phyloP scores from a whole-genome alignment of 140 eudicot species.

The Flaveria floridana region DNA sequence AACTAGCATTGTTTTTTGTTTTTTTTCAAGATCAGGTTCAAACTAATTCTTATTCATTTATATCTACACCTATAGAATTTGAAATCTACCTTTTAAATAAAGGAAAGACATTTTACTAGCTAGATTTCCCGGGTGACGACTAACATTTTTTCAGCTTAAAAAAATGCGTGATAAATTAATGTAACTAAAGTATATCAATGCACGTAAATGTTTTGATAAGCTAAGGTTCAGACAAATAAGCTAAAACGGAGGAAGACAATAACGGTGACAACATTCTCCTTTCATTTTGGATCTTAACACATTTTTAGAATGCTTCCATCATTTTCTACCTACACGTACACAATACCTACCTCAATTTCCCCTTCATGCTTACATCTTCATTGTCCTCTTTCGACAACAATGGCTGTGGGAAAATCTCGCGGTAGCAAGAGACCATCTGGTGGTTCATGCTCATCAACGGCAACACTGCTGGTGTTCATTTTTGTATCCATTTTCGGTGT shows the following conservation, averaged over 20 bases:
- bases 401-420: conserved; percentile 54
- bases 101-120: too few relatives aligned
- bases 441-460: conserved; percentile 38
- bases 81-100: too few relatives aligned
- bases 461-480: conserved; percentile 42
- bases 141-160: background rate
- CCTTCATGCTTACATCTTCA: conserved; percentile 13
- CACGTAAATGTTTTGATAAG: conserved; percentile 2
- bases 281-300: conserved; percentile 38
- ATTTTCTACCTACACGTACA: conserved; percentile 21
- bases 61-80: too few relatives aligned
- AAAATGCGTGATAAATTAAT: background rate
- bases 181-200: background rate
- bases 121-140: background rate
- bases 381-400: conserved; percentile 14
- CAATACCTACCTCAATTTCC: conserved; percentile 15
- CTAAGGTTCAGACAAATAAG: conserved; percentile 13
- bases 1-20: too few relatives aligned
- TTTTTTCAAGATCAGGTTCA: too few relatives aligned
- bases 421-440: conserved; percentile 45
- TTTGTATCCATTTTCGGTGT: conserved; percentile 49
- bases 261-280: conserved; percentile 32
- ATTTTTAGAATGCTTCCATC: conserved; percentile 25
- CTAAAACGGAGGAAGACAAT: conserved; percentile 26
- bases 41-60: too few relatives aligned